Evolutionary conservation across 345 rosid genomes (phyloP).

Genomic region (Rubroshorea leprosula): DNA sequence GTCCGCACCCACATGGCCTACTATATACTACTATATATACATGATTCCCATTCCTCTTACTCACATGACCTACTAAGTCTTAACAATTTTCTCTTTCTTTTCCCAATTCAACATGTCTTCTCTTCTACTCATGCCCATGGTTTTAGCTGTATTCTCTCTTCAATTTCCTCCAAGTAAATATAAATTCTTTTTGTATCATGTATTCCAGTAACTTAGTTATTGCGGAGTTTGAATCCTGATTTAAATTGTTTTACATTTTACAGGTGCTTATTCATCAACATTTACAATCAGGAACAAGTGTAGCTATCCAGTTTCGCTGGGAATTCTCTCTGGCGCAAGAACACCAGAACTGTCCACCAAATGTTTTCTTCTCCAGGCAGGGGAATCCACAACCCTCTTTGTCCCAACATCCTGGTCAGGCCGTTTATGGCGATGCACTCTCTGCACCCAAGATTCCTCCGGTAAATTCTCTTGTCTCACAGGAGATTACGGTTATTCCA

Average conservation of each 20-base stretch:
- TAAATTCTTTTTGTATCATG: background rate
- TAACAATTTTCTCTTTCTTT: background rate
- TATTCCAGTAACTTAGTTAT: background rate
- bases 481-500: constrained; percentile 50
- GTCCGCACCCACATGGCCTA: too few species aligned
- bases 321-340: constrained; percentile 54
- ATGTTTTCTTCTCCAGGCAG: constrained; percentile 47
- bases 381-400: constrained; percentile 28
- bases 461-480: constrained; percentile 58
- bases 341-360: constrained; percentile 43
- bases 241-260: background rate
- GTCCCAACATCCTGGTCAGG: constrained; percentile 61
- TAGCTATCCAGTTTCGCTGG: constrained; percentile 61
- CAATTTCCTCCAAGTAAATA: constrained; percentile 5
- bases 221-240: background rate
- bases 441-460: constrained; percentile 46
- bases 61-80: background rate
- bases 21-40: too few species aligned
- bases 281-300: constrained; percentile 53
- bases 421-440: constrained; percentile 64
- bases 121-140: constrained; percentile 9
- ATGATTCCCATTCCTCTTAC: background rate
- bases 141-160: constrained; percentile 1
- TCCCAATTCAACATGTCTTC: constrained; percentile 3
- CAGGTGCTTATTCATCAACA: constrained; percentile 19